Conservation (phyloP, 2,329 filamentous ascomycete species). For the Colletotrichum sp. region DNA sequence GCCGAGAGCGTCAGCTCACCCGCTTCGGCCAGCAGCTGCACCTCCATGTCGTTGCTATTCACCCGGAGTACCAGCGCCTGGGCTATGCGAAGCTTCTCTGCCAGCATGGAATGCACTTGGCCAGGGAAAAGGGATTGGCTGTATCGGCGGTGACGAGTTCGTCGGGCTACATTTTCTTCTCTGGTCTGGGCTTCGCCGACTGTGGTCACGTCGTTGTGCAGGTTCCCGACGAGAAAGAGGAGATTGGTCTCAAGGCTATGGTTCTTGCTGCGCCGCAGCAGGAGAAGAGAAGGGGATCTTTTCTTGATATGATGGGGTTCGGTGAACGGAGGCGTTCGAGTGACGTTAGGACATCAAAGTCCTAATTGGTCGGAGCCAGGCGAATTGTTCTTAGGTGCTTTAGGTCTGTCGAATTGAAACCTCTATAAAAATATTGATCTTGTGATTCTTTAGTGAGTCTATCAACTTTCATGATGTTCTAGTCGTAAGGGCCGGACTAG, state of each 20-base stretch:
- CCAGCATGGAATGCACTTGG: neutral
- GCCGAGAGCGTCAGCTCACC: neutral
- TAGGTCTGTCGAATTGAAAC: neutral
- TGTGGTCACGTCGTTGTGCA: neutral
- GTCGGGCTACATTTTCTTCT: neutral
- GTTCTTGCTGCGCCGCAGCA: neutral
- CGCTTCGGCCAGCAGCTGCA: neutral
- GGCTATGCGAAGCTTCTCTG: neutral
- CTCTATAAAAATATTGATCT: rapidly evolving
- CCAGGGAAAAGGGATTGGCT: neutral
- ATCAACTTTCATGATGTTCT: too few species aligned
- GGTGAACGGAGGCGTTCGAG: neutral
- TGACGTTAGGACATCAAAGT: neutral
- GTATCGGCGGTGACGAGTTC: neutral
- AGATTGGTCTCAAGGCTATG: neutral
- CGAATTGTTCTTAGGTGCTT: neutral
- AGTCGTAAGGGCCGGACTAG: too few species aligned
- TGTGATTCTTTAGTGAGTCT: too few species aligned
- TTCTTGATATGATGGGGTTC: rapidly evolving
- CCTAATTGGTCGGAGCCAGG: neutral
- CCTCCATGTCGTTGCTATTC: neutral
- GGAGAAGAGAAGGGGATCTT: neutral
- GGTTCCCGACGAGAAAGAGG: neutral
- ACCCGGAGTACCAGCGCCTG: neutral
- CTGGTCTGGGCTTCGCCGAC: neutral